phyloP scores from a whole-genome alignment of 1,284 basidiomycete species.

The Veloboletus limbatus region DNA sequence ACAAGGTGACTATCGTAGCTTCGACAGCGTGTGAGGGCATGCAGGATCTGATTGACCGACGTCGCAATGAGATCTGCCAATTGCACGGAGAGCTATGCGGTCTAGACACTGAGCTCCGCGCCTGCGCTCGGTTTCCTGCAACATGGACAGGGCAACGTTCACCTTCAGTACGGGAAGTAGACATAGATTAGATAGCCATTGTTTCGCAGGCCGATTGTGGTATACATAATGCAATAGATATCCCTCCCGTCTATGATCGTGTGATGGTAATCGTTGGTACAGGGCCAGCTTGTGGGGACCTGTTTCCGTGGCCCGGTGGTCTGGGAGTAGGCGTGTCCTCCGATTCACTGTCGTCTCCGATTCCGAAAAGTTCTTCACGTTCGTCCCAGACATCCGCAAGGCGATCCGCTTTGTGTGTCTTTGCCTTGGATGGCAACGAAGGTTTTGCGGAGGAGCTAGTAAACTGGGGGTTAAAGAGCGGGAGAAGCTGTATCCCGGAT shows the following conservation, averaged over 20 bases:
- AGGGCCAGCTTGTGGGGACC: conserved; percentile 1
- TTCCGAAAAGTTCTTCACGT: conserved; percentile 70
- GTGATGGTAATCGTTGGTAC: conserved; percentile 33
- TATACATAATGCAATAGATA: conserved; percentile 33
- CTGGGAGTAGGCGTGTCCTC: conserved; percentile 11
- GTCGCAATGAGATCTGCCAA: conserved; percentile 40
- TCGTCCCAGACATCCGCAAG: conserved; percentile 75
- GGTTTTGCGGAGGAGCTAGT: conserved; percentile 16
- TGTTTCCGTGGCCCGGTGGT: conserved; percentile 6
- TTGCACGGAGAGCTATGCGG: conserved; percentile 45
- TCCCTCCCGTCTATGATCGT: conserved; percentile 17
- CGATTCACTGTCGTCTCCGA: conserved; percentile 49
- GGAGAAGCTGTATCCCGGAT: conserved; percentile 55
- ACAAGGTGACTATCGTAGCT: conserved; percentile 45
- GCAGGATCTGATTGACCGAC: conserved; percentile 44
- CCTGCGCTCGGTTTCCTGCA: conserved; percentile 16
- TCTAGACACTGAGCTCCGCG: conserved; percentile 43
- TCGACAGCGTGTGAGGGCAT: conserved; percentile 45
- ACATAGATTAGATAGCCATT: conserved; percentile 19
- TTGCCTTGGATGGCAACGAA: conserved; percentile 18
- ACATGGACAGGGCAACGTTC: conserved; percentile 7
- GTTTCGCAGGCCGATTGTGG: conserved; percentile 10
- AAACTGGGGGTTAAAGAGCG: conserved; percentile 39
- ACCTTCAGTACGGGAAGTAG: conserved; percentile 5
- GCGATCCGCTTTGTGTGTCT: conserved; percentile 29